Conservation (phyloP, 768 basidiomycete genomes). For the Panaeolus cyanescens region DNA sequence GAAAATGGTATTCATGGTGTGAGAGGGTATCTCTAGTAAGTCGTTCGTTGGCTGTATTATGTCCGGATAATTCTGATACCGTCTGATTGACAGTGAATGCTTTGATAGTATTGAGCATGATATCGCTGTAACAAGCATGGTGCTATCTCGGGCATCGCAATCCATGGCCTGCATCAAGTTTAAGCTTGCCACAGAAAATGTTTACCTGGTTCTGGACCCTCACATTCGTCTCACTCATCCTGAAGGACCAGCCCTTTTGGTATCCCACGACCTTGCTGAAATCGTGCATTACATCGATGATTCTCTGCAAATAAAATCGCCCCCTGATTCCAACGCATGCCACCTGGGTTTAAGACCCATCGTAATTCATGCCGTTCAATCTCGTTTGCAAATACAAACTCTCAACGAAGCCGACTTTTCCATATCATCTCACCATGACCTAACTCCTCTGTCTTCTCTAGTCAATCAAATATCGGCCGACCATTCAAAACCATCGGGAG, state of each 20-base stretch:
- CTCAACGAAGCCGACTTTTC: not conserved
- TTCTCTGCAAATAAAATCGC: not conserved
- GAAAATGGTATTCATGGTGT: not conserved
- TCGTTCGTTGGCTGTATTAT: not conserved
- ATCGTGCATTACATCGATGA: constrained; percentile 7
- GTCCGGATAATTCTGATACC: not conserved
- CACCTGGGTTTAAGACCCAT: not conserved
- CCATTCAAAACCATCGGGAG: not conserved
- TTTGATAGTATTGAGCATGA: not conserved
- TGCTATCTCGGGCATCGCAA: not conserved
- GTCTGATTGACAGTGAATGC: not conserved
- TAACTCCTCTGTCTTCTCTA: not conserved
- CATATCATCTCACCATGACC: not conserved
- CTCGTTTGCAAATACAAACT: not conserved
- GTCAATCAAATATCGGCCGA: not conserved
- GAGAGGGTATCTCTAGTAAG: not conserved
- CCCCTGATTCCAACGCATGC: not conserved
- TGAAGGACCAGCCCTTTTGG: constrained; percentile 14
- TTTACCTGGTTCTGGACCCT: constrained; percentile 13
- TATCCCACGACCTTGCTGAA: constrained; percentile 12
- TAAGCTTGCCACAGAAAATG: not conserved
- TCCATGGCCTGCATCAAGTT: not conserved
- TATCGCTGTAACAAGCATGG: not conserved
- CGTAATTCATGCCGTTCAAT: not conserved
- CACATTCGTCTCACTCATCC: constrained; percentile 14